Conservation (phyloP, 2,329 filamentous ascomycete genomes). For the Epichloe baconii region DNA sequence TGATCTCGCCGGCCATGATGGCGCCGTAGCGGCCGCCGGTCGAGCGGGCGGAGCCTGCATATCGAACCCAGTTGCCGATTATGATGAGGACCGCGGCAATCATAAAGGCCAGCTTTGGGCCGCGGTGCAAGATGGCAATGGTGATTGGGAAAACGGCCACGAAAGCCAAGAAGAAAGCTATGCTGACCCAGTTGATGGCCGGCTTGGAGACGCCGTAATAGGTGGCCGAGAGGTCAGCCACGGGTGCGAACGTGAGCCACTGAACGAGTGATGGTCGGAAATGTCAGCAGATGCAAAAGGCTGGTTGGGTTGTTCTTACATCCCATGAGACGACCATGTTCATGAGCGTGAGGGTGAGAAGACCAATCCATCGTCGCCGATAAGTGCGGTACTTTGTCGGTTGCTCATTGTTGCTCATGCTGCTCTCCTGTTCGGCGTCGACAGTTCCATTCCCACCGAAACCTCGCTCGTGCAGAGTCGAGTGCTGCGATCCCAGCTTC, state of each 20-base stretch:
- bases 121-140: constrained; percentile 67
- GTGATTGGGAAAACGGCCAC: constrained; percentile 56
- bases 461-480: constrained; percentile 13
- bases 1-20: constrained; percentile 82
- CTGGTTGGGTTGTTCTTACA: constrained; percentile 39
- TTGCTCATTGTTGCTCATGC: constrained; percentile 12
- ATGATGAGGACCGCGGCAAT: constrained; percentile 60
- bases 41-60: constrained; percentile 49
- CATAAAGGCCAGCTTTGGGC: constrained; percentile 68
- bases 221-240: constrained; percentile 57
- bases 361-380: constrained; percentile 78
- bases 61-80: constrained; percentile 83
- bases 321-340: constrained; percentile 95
- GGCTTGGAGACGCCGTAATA: constrained; percentile 68
- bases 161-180: constrained; percentile 76
- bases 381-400: constrained; percentile 41
- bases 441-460: constrained; percentile 8
- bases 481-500: constrained; percentile 17
- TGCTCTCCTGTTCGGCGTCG: constrained; percentile 10
- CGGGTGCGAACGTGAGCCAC: constrained; percentile 89
- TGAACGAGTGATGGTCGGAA: constrained; percentile 5
- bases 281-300: neutral
- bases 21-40: constrained; percentile 53
- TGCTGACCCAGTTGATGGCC: constrained; percentile 87
- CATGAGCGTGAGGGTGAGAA: constrained; percentile 70